These are phyloP conservation scores for Leccinum uliginosum DNA, from an alignment of 768 basidiomycete species.

Conservation along the genomic window DNA sequence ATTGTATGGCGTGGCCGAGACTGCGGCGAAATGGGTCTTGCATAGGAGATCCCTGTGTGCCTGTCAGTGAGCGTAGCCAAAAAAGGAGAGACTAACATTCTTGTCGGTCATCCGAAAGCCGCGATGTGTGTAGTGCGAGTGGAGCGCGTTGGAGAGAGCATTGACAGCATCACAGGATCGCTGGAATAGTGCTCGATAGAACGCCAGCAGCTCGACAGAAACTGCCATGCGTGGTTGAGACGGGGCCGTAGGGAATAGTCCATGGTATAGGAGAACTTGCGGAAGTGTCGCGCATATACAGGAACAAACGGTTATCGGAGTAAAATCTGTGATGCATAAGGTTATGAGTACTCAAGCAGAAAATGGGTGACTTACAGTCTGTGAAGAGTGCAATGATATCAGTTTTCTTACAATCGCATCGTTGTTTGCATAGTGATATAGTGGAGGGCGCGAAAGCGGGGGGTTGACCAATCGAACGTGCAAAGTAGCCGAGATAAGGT, in stretches of 20 bases:
- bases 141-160: not conserved
- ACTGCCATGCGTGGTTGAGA: conserved; percentile 15
- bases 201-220: conserved; percentile 29
- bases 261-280: not conserved
- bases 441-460: not conserved
- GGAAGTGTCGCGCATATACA: not conserved
- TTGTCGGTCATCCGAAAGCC: conserved; percentile 14
- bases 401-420: not conserved
- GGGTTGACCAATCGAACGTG: not conserved
- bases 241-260: not conserved
- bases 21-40: conserved; percentile 32
- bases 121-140: not conserved
- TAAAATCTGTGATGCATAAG: not conserved
- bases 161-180: conserved; percentile 31
- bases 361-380: not conserved
- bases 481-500: not conserved
- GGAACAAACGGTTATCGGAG: not conserved
- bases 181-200: conserved; percentile 34
- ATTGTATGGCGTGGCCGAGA: conserved; percentile 25
- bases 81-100: not conserved
- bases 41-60: conserved; percentile 20
- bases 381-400: not conserved
- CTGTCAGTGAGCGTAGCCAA: not conserved
- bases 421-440: not conserved
- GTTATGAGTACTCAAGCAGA: not conserved